Conservation (phyloP, 2,329 filamentous ascomycete species). For the Ophiosphaerella narmari region DNA sequence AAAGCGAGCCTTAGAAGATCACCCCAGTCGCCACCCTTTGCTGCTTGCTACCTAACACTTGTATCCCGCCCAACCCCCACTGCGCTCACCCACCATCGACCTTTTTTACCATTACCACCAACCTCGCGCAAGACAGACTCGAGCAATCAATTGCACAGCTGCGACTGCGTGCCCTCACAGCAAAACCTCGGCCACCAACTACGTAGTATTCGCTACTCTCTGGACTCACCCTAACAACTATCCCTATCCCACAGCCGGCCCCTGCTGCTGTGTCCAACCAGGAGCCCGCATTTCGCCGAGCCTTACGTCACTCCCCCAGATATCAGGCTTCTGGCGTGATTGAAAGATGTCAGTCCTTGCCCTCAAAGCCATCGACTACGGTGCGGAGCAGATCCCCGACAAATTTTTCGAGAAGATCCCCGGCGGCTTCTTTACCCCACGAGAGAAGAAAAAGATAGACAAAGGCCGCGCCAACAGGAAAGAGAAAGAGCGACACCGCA, state of each 20-base stretch:
- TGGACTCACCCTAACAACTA: constrained; percentile 26
- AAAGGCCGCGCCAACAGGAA: constrained; percentile 22
- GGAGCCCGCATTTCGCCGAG: constrained; percentile 12
- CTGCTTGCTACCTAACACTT: background rate
- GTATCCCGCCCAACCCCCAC: background rate
- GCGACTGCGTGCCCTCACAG: no score
- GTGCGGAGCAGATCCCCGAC: constrained; percentile 47
- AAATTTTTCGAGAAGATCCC: constrained; percentile 45
- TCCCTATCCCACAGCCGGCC: constrained; percentile 24
- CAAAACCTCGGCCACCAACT: no score
- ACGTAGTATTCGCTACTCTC: background rate
- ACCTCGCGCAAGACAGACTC: no score
- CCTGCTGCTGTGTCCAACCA: constrained; percentile 8
- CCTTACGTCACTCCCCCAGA: constrained; percentile 39
- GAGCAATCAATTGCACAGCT: no score
- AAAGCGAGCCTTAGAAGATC: background rate
- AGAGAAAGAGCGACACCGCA: constrained; percentile 16
- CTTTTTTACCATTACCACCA: no score
- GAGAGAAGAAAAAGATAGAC: constrained; percentile 34
- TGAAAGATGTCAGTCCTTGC: constrained; percentile 43
- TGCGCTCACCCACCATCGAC: no score
- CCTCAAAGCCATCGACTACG: constrained; percentile 46
- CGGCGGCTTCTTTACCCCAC: constrained; percentile 43
- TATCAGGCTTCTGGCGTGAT: constrained; percentile 28
- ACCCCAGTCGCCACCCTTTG: constrained; percentile 7